Evolutionary conservation across 2,329 filamentous ascomycete genomes (phyloP), one percentile per base, ranked within the genome.

Genomic region (Diplodia corticola): DNA sequence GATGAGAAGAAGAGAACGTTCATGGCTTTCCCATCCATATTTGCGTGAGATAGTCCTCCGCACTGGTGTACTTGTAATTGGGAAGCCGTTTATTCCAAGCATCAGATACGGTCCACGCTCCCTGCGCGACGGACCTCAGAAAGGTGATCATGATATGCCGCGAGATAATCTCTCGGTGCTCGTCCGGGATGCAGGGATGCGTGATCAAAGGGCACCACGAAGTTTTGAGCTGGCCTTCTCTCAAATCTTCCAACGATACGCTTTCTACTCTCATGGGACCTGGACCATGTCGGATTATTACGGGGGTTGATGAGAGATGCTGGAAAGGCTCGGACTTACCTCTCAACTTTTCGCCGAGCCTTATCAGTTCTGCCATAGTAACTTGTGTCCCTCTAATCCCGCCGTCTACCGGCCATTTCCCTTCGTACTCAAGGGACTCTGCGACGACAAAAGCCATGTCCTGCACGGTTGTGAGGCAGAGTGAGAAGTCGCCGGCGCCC

Each of bases 181-280:
- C 79, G 1, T 71, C 70, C 1, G 76, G 69, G 33, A 84, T 71
- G 2, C 74, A 70, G 17, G 72, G 75, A 64, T 79, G 78, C 1
- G 48, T 67, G 13, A 75, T 69, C 69, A 68, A 22, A 30, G 81
- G 71, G 22, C 73, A 66, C 83, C 83, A 85, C 3, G 77, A 78
- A 0, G 79, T 73, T 15, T 77, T 73, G 61, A 78, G 46, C 33
- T 69, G 70, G 0, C 82, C 83, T 3, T 73, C 77, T 69, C 81
- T 73, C 5, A 87, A 79, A 69, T 87, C 84, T 59, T 80, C 76
- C 0, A 77, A 63, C 40, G 76, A 78, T 1, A 86, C 74, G n/a
- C 77, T 77, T 4, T 85, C 82, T 10, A 85, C 69, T 0, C 7
- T 67, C 74, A 74, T 77, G 20, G 75, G 70, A 0, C 74, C 75